Conservation (phyloP, 208 protist species). For the Naegleria lovaniensis region DNA sequence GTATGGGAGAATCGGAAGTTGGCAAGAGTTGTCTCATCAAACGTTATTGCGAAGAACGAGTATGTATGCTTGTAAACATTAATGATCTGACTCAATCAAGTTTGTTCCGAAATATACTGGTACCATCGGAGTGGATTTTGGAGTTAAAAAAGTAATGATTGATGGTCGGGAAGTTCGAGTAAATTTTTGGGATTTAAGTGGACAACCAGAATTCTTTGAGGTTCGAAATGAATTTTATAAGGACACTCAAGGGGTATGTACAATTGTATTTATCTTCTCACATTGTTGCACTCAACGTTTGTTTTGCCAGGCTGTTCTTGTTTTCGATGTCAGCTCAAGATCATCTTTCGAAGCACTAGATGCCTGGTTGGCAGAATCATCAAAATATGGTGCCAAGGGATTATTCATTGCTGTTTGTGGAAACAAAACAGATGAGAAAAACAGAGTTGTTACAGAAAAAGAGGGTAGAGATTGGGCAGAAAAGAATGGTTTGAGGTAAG, state of each 20-base stretch:
- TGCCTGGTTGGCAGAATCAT: conserved; percentile 60
- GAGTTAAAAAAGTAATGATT: conserved; percentile 75
- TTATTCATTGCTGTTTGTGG: conserved; percentile 35
- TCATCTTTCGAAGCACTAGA: conserved; percentile 59
- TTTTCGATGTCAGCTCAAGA: conserved; percentile 62
- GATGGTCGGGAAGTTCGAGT: conserved; percentile 61
- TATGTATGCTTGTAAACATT: conserved; percentile 14
- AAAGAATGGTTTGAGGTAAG: background rate
- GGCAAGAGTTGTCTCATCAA: conserved; percentile 93
- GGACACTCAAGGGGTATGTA: conserved; percentile 71
- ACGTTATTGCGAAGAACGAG: conserved; percentile 81
- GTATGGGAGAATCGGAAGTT: conserved; percentile 67
- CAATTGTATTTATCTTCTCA: background rate
- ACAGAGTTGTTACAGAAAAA: conserved; percentile 24
- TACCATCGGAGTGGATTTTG: conserved; percentile 94
- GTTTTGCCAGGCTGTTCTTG: conserved; percentile 40
- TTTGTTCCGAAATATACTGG: conserved; percentile 90
- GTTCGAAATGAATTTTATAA: conserved; percentile 92
- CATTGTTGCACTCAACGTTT: background rate
- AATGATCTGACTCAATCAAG: conserved; percentile 27
- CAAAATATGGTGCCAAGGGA: conserved; percentile 43
- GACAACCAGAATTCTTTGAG: conserved; percentile 74
- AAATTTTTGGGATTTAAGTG: conserved; percentile 92
- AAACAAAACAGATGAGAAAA: conserved; percentile 36
- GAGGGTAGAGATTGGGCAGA: conserved; percentile 30